Evolutionary conservation across 352 stramenopile genomes (phyloP), one percentile per base, ranked within the genome.

Genomic region (Lagenidium giganteum): DNA sequence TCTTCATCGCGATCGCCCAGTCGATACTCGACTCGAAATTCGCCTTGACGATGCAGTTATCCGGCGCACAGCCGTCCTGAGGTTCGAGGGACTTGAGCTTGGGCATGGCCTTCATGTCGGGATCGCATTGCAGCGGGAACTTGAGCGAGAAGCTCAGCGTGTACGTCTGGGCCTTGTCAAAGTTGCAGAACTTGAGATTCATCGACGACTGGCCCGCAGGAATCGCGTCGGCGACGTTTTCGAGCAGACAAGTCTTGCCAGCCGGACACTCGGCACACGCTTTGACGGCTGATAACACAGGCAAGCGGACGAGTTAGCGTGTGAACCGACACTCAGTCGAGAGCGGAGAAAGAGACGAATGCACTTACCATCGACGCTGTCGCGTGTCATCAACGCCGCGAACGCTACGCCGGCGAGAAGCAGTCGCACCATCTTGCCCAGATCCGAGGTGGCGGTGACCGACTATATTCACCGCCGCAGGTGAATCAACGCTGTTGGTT

Each of bases 161-260:
- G 43, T 72, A 74, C 22, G 56, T 55, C 25, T 57, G 42, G 35
- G 35, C 24, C 20, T 35, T 54, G 42, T 83, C 70, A 40, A 66
- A 88, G 51, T 90, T 88, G 66, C 80, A 92, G 42, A 88, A 58
- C 23, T 75, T 63, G 27, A 92, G 37, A 13, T 34, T 48, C 18
- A 88, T 34, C 31, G 63, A 64, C 34, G 57, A 63, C 25, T 60
- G 54, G 23, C 70, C 70, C 9, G 57, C 70, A 23, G 45, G 55
- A 9, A 89, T 28, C 4, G 38, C 34, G 22, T 61, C 60, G 8
- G 46, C 34, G 8, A 51, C 46, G 47, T 62, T 55, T 42, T 88
- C 70, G 26, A 89, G 54, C 28, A 92, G 60, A 47, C 80, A 92
- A 3, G 57, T 65, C 18, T 64, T 57, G n/a, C 54, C 55, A 26